phyloP scores from a whole-genome alignment of 139 green algal species.

The Chlorella sp. region DNA sequence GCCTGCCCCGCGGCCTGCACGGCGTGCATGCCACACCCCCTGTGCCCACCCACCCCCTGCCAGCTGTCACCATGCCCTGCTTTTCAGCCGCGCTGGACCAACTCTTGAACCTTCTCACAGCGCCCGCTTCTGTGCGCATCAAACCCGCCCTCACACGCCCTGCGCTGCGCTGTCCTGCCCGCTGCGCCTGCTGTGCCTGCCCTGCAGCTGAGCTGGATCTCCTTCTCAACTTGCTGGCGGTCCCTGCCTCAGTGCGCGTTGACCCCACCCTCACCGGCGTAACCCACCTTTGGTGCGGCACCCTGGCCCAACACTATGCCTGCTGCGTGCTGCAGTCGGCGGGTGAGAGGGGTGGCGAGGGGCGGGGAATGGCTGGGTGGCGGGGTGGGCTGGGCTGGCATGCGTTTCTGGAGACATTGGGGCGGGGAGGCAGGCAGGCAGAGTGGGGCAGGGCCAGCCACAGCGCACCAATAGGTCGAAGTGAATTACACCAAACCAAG shows the following conservation, averaged over 20 bases:
- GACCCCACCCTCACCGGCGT: constrained; percentile 12
- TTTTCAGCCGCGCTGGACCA: constrained; percentile 50
- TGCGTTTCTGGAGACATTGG: neutral
- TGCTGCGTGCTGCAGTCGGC: constrained; percentile 26
- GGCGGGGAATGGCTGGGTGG: neutral
- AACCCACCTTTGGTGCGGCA: constrained; percentile 35
- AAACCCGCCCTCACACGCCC: constrained; percentile 7
- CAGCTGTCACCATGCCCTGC: neutral
- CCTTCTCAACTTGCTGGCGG: constrained; percentile 54
- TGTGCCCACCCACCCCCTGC: neutral
- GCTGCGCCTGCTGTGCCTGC: neutral
- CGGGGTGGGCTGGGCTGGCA: neutral
- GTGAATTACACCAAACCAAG: no score
- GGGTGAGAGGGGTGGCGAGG: neutral
- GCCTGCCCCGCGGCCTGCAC: neutral
- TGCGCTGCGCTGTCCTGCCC: no score
- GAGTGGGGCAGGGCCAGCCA: no score
- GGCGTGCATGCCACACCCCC: neutral
- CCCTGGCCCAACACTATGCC: constrained; percentile 33
- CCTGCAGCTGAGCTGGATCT: constrained; percentile 53
- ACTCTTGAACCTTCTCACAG: constrained; percentile 52
- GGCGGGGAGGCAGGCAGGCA: no score
- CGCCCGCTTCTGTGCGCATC: constrained; percentile 16
- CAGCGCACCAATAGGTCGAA: no score
- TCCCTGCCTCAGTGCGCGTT: constrained; percentile 23